Evolutionary conservation across 192 early-diverging fungal genomes (phyloP), one percentile per base, ranked within the genome.

Genomic region (Gryganskiella cystojenkinii): DNA sequence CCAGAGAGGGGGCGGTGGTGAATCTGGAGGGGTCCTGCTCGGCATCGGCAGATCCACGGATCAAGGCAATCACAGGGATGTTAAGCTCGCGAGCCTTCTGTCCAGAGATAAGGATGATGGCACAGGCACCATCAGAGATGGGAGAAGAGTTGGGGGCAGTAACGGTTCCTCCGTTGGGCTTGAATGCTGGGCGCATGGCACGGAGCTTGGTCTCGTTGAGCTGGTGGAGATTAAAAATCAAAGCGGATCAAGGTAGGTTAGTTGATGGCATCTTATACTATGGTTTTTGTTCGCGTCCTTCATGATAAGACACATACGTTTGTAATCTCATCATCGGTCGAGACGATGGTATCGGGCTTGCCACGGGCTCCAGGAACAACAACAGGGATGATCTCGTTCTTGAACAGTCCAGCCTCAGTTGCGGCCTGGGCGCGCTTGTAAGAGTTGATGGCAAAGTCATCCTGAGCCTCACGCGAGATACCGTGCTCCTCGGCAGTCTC

Each of bases 111-210:
- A 95, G 72, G 20, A 95, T 84, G 9, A 95, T 64, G 3, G 93
- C 93, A 19, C 92, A 84, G 31, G 87, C 93, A 62, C 93, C 93
- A 66, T 95, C 93, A 15, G 90, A 92, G n/a, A 95, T 83, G 20
- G 90, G 89, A 10, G 92, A 93, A 1, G 93, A 90, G 70, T 95
- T 95, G 56, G 91, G 89, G 13, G 97, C 96, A 30, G 97, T 99
- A 50, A 98, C 96, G 3, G 95, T 93, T 58, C 97, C 97, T 27
- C 89, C 87, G 43, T 86, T 89, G 52, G 90, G 71, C 52, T 90
- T 85, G 86, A 99, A 99, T 14, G 93, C 94, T 17, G 95, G 94
- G 58, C 92, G 91, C 71, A 98, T 87, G 47, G 91, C 87, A 60
- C 93, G 88, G 22, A 99, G 83, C 82, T 99, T 99, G 40, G 92